A percentile compares a stretch with the other conserved stretches of the same genome.
These are phyloP conservation scores for Xerocomus subilludens DNA, from an alignment of 1,284 basidiomycete species.

Conservation along the genomic window DNA sequence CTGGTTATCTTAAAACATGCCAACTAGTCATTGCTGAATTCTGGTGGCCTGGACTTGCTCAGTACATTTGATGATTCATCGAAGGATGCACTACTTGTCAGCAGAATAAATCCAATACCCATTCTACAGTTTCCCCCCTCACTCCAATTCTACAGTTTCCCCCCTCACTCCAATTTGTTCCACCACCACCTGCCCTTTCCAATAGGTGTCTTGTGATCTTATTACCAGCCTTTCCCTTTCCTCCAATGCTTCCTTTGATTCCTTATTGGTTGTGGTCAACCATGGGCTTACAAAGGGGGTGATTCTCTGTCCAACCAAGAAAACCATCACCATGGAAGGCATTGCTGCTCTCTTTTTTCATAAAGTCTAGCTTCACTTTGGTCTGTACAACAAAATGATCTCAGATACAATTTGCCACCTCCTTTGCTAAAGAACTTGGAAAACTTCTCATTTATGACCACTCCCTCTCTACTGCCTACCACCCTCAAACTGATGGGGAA, in stretches of 20 bases:
- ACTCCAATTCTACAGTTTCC: not conserved
- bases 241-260: conserved; percentile 4
- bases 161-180: not conserved
- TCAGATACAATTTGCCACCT: too few species aligned
- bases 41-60: conserved; percentile 14
- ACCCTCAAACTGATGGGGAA: not conserved
- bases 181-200: conserved; percentile 18
- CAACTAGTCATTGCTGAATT: not conserved
- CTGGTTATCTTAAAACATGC: not conserved
- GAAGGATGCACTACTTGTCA: conserved; percentile 33
- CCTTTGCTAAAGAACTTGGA: not conserved
- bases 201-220: not conserved
- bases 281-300: conserved; percentile 33
- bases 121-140: conserved; percentile 5
- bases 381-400: not conserved
- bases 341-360: not conserved
- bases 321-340: not conserved
- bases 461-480: not conserved
- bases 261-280: conserved; percentile 8
- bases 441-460: not conserved
- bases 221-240: conserved; percentile 18
- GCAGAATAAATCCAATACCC: conserved; percentile 23
- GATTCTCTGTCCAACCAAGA: conserved; percentile 16
- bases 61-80: conserved; percentile 32
- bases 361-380: not conserved